Percentiles rank a stretch among this genome's conserved stretches.
phyloP scores from a whole-genome alignment of 169 alveolate genomes.

The Plasmodium gallinaceum region DNA sequence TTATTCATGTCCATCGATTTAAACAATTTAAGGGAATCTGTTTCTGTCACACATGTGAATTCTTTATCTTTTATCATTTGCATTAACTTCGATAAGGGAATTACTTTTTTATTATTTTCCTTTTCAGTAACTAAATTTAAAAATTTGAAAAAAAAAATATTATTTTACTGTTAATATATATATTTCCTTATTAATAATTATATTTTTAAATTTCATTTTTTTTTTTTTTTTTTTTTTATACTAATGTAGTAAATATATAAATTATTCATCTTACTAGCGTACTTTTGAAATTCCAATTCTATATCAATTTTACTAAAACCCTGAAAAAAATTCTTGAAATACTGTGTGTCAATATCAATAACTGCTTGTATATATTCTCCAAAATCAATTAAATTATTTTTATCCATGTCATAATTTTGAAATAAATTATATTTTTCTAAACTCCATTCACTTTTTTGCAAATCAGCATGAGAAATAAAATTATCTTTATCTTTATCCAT shows the following conservation, averaged over 20 bases:
- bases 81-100: conserved; percentile 67
- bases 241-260: not conserved
- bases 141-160: not conserved
- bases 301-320: conserved; percentile 81
- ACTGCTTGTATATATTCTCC: conserved; percentile 83
- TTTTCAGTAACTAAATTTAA: conserved; percentile 63
- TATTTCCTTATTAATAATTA: not conserved
- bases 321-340: conserved; percentile 78
- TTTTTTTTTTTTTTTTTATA: not conserved
- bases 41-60: conserved; percentile 75
- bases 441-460: conserved; percentile 81
- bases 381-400: conserved; percentile 81
- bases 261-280: conserved; percentile 69
- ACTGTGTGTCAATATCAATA: conserved; percentile 79
- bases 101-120: conserved; percentile 65
- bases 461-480: conserved; percentile 81
- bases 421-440: conserved; percentile 61
- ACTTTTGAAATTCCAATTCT: conserved; percentile 81
- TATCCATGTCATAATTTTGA: conserved; percentile 80
- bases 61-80: conserved; percentile 76
- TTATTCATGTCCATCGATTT: conserved; percentile 64
- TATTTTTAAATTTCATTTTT: not conserved
- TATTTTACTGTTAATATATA: not conserved
- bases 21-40: conserved; percentile 48
- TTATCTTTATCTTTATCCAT: conserved; percentile 80